Conservation (phyloP, 1,284 basidiomycete genomes). For the Ganoderma boninense region DNA sequence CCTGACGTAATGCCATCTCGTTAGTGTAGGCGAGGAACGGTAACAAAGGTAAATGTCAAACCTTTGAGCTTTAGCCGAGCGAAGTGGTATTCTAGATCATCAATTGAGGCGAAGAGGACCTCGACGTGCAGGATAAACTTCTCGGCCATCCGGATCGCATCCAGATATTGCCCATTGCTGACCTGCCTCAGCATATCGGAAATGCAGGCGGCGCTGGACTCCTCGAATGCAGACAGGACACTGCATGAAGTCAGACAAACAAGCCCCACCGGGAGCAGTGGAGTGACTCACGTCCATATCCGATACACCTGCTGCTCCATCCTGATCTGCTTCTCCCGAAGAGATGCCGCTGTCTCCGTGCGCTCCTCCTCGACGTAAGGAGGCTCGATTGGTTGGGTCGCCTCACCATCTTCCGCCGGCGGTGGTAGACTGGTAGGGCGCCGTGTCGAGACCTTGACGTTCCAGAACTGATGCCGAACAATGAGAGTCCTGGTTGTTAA, state of each 20-base stretch:
- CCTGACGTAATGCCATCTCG: conserved; percentile 55
- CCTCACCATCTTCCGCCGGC: conserved; percentile 59
- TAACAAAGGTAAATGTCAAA: conserved; percentile 47
- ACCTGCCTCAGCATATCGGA: conserved; percentile 99
- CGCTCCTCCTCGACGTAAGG: conserved; percentile 79
- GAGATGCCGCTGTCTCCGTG: conserved; percentile 80
- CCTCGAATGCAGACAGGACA: conserved; percentile 97
- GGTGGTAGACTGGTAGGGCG: conserved; percentile 64
- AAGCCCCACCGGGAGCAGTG: conserved; percentile 7
- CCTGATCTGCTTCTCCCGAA: conserved; percentile 91
- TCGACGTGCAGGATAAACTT: conserved; percentile 99
- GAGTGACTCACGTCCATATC: conserved; percentile 87
- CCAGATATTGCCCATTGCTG: conserved; percentile 94
- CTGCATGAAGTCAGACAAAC: conserved; percentile 45
- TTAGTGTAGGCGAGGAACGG: conserved; percentile 3
- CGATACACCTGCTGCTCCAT: conserved; percentile 99
- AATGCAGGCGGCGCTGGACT: conserved; percentile 99
- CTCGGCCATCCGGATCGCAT: conserved; percentile 98
- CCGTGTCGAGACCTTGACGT: conserved; percentile 92
- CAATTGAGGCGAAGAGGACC: conserved; percentile 96
- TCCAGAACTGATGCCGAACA: conserved; percentile 84
- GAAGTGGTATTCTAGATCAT: conserved; percentile 94
- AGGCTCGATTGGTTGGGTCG: conserved; percentile 48
- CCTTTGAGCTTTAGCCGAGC: conserved; percentile 86
- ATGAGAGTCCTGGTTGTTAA: conserved; percentile 22